Conservation (phyloP, 768 basidiomycete species). For the Cyathus striatus region DNA sequence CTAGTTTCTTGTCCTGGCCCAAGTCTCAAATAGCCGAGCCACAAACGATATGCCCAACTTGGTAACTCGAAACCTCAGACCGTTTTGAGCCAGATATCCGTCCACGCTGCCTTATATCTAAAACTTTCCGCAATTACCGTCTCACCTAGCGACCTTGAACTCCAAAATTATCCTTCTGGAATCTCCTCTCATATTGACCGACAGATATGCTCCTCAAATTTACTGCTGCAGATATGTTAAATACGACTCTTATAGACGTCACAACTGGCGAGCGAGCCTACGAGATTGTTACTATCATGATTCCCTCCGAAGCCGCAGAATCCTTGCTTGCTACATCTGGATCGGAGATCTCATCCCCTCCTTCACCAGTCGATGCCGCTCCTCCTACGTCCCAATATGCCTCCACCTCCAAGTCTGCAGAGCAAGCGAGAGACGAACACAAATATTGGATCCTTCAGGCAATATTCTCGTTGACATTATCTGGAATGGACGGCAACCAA, state of each 20-base stretch:
- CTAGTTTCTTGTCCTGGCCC: no score
- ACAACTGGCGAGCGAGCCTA: slow-evolving; percentile 44
- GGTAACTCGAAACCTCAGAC: slow-evolving; percentile 38
- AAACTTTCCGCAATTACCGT: not conserved
- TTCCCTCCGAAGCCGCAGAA: slow-evolving; percentile 23
- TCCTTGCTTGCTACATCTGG: not conserved
- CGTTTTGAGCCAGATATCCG: slow-evolving; percentile 21
- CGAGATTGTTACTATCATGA: slow-evolving; percentile 40
- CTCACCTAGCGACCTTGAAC: slow-evolving; percentile 2
- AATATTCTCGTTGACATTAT: slow-evolving; percentile 37
- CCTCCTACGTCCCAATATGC: slow-evolving; percentile 3
- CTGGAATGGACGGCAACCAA: slow-evolving; percentile 51
- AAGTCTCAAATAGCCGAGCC: not conserved
- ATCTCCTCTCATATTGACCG: no score
- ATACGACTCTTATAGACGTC: slow-evolving; percentile 48
- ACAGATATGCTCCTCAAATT: slow-evolving; percentile 55
- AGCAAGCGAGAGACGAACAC: slow-evolving; percentile 30
- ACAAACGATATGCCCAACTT: slow-evolving; percentile 42
- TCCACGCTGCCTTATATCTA: not conserved
- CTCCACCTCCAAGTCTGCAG: slow-evolving; percentile 2
- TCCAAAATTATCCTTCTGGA: slow-evolving; percentile 1
- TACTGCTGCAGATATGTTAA: slow-evolving; percentile 52
- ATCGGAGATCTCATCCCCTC: not conserved
- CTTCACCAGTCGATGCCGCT: not conserved
- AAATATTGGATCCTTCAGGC: slow-evolving; percentile 37